Evolutionary conservation across 2,329 filamentous ascomycete genomes (phyloP).

Genomic region (Epichloe gansuensis): DNA sequence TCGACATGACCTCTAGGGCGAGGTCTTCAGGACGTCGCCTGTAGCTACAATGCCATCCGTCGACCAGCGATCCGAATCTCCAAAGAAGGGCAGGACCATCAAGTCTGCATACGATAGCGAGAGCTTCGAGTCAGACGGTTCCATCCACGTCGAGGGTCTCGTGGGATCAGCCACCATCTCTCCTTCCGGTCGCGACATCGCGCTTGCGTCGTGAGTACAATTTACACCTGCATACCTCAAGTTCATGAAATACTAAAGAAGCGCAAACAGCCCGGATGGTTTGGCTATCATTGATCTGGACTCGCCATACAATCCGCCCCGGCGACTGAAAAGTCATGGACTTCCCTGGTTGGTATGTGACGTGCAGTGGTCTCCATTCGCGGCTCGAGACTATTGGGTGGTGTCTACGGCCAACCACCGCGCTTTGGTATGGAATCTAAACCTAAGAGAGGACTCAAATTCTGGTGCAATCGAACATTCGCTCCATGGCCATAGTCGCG

Average conservation of each 20-base stretch:
- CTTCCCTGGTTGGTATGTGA: constrained; percentile 92
- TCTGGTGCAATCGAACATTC: constrained; percentile 71
- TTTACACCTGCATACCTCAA: not conserved
- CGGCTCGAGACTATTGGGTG: constrained; percentile 81
- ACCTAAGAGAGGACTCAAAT: constrained; percentile 60
- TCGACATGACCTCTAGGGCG: constrained; percentile 5
- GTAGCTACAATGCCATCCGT: constrained; percentile 33
- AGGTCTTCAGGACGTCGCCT: not conserved
- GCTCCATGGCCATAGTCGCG: constrained; percentile 68
- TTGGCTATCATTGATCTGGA: constrained; percentile 88
- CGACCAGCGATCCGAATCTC: constrained; percentile 30
- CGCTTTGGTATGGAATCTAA: constrained; percentile 87
- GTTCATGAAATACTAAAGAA: constrained; percentile 14
- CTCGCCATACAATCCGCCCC: constrained; percentile 74
- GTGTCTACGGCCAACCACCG: constrained; percentile 91
- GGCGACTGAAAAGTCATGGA: constrained; percentile 68
- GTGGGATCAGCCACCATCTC: constrained; percentile 91
- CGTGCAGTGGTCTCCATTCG: constrained; percentile 94
- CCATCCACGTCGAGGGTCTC: constrained; percentile 67
- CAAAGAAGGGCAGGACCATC: constrained; percentile 46
- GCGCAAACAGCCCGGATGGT: constrained; percentile 58
- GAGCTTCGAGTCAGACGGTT: constrained; percentile 75
- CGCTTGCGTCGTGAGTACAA: constrained; percentile 59
- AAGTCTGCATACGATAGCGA: constrained; percentile 70
- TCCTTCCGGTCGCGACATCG: constrained; percentile 79